Evolutionary conservation across 768 basidiomycete species (phyloP).

Genomic region (Trametopsis cervina): DNA sequence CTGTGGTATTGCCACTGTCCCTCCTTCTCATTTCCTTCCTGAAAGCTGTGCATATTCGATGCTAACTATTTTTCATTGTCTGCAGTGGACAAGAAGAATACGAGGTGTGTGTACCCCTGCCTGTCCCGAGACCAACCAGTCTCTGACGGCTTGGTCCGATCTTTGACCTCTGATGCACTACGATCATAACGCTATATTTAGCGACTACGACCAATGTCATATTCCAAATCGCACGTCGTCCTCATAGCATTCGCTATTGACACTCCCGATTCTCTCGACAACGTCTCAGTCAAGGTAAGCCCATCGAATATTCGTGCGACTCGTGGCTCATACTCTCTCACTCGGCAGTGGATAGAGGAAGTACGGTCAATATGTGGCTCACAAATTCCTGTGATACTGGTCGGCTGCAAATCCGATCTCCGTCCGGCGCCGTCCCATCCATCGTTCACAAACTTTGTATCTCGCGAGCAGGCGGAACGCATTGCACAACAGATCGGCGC

Average conservation of each 20-base stretch:
- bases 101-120: conserved; percentile 78
- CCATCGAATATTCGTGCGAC: too few species aligned
- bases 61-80: neutral
- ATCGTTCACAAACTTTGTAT: conserved; percentile 51
- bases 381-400: conserved; percentile 87
- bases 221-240: conserved; percentile 98
- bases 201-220: conserved; percentile 93
- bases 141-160: too few species aligned
- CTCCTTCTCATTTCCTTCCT: too few species aligned
- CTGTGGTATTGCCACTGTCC: neutral
- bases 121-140: too few species aligned
- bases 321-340: neutral
- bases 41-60: too few species aligned
- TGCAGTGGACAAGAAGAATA: conserved; percentile 96
- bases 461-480: conserved; percentile 74
- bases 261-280: conserved; percentile 94
- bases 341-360: conserved; percentile 93
- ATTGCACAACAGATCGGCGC: conserved; percentile 85
- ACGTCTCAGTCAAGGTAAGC: conserved; percentile 83
- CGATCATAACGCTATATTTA: conserved; percentile 24
- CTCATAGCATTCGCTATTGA: conserved; percentile 96
- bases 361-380: conserved; percentile 94
- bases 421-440: conserved; percentile 52
- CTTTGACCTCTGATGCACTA: neutral
- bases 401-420: conserved; percentile 94